Evolutionary conservation across 2,329 filamentous ascomycete species (phyloP).

Genomic region (Sphaerulina vaccinii): DNA sequence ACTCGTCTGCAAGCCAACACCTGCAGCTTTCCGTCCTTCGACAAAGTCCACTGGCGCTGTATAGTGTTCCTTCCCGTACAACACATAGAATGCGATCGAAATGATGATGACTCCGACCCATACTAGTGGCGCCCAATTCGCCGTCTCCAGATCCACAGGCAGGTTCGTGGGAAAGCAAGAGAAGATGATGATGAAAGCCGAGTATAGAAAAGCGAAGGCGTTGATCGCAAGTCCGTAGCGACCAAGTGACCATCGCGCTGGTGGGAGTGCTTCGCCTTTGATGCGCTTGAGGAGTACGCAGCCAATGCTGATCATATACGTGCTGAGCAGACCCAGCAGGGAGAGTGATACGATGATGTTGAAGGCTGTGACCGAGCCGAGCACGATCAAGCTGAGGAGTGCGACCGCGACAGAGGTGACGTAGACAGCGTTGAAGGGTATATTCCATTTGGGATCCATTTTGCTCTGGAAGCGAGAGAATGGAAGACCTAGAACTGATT

Average conservation of each 20-base stretch:
- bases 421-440: conserved; percentile 40
- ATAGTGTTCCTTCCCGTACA: conserved; percentile 32
- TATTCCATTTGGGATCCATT: conserved; percentile 32
- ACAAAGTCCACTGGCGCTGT: conserved; percentile 35
- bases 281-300: conserved; percentile 32
- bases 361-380: conserved; percentile 39
- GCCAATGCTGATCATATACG: conserved; percentile 40
- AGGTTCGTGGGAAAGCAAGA: conserved; percentile 34
- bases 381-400: conserved; percentile 38
- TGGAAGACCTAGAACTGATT: conserved; percentile 32
- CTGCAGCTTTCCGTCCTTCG: conserved; percentile 28
- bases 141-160: conserved; percentile 27
- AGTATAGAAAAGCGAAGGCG: conserved; percentile 32
- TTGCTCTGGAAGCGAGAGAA: conserved; percentile 34
- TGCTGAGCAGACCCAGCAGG: conserved; percentile 37
- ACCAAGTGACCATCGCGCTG: conserved; percentile 31
- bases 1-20: conserved; percentile 28
- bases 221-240: conserved; percentile 31
- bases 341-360: conserved; percentile 41
- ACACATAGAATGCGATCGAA: conserved; percentile 29
- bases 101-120: conserved; percentile 33
- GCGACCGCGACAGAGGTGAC: conserved; percentile 34
- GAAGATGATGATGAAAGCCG: conserved; percentile 34
- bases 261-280: conserved; percentile 27
- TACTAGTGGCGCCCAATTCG: conserved; percentile 36